Percentiles rank a stretch among this genome's conserved stretches.
These are phyloP conservation scores for Globisporangium echinulatum DNA, from an alignment of 352 stramenopile species.

Conservation along the genomic window DNA sequence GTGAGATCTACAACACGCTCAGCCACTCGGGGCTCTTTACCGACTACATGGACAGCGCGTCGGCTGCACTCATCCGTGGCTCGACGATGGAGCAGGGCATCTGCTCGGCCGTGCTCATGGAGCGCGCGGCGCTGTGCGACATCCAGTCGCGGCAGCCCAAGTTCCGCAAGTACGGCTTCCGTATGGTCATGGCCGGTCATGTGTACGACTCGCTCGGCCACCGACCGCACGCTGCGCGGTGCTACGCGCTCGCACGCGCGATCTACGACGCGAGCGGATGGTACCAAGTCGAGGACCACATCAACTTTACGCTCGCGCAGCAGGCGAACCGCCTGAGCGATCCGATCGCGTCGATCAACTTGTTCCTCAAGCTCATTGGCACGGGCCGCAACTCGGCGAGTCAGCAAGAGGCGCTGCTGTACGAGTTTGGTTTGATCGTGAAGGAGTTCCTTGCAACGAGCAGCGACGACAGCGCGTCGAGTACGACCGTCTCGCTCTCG, in stretches of 20 bases:
- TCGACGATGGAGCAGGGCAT: constrained; percentile 83
- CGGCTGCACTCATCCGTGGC: constrained; percentile 68
- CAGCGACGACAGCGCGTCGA: neutral
- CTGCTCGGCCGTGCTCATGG: constrained; percentile 77
- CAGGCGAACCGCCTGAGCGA: constrained; percentile 73
- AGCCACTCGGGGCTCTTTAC: constrained; percentile 74
- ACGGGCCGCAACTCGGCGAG: constrained; percentile 76
- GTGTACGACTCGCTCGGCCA: constrained; percentile 74
- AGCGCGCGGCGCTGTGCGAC: constrained; percentile 74
- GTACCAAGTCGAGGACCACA: constrained; percentile 86
- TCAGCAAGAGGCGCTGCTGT: constrained; percentile 77
- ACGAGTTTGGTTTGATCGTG: constrained; percentile 81
- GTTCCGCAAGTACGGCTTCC: constrained; percentile 86
- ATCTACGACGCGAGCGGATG: constrained; percentile 80
- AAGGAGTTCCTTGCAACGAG: constrained; percentile 59
- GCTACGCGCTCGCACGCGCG: constrained; percentile 65
- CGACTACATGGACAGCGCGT: constrained; percentile 85
- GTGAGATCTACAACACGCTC: constrained; percentile 75
- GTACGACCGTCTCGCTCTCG: constrained; percentile 16
- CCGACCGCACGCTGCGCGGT: constrained; percentile 70
- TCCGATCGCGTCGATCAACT: constrained; percentile 74
- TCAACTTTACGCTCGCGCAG: constrained; percentile 82
- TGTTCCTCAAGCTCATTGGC: constrained; percentile 83
- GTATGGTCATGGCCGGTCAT: constrained; percentile 87
- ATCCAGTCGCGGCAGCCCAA: constrained; percentile 59